Conservation (phyloP, 495 filamentous ascomycete species). For the Penicillium pancosmium region DNA sequence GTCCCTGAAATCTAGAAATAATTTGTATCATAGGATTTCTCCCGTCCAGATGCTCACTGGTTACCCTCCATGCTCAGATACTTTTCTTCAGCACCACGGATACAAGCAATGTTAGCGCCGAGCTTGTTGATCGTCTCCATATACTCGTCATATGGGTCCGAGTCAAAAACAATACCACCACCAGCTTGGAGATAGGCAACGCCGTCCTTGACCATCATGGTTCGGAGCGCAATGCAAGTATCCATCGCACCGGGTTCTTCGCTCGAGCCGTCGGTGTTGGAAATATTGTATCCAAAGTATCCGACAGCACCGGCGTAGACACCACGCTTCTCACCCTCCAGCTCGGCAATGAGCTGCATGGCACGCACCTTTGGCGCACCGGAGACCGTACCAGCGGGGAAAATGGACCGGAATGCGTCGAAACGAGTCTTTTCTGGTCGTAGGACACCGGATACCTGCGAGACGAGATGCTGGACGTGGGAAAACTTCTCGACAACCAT, state of each 20-base stretch:
- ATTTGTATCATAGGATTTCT: neutral
- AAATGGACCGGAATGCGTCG: constrained; percentile 94
- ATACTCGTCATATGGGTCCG: constrained; percentile 91
- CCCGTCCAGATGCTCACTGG: neutral
- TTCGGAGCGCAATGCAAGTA: constrained; percentile 95
- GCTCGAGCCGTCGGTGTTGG: constrained; percentile 38
- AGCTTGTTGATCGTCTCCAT: constrained; percentile 98
- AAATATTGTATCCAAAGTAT: constrained; percentile 60
- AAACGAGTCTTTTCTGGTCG: constrained; percentile 84
- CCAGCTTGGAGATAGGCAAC: constrained; percentile 92
- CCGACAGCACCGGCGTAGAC: constrained; percentile 98
- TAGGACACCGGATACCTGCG: constrained; percentile 87
- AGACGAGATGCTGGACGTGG: constrained; percentile 96
- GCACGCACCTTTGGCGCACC: constrained; percentile 95
- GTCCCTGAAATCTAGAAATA: neutral
- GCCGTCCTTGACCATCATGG: constrained; percentile 92
- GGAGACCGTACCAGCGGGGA: constrained; percentile 91
- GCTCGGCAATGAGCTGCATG: constrained; percentile 95
- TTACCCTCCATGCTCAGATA: constrained; percentile 57
- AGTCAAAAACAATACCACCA: constrained; percentile 98
- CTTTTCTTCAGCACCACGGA: constrained; percentile 78
- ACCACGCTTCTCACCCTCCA: constrained; percentile 91
- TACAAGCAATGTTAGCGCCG: constrained; percentile 83
- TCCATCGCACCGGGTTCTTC: constrained; percentile 86
- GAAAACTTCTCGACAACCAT: constrained; percentile 97